phyloP scores from a whole-genome alignment of 208 protist genomes.

The Trypanosoma rangeli region DNA sequence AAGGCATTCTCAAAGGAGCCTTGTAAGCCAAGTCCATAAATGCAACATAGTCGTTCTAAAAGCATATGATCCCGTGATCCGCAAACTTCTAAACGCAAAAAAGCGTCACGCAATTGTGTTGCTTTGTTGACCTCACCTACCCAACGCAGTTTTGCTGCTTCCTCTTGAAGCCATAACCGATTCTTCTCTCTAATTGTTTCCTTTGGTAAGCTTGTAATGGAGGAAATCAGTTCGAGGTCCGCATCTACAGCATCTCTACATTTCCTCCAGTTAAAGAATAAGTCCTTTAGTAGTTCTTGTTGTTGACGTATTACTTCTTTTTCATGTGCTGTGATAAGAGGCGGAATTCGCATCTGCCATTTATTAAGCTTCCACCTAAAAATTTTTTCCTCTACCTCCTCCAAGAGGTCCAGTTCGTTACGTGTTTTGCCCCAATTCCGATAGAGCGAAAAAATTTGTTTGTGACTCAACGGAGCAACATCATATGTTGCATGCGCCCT shows the following conservation, averaged over 20 bases:
- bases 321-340: slow-evolving; percentile 37
- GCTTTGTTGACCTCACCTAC: slow-evolving; percentile 82
- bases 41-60: slow-evolving; percentile 77
- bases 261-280: slow-evolving; percentile 48
- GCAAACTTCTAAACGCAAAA: slow-evolving; percentile 74
- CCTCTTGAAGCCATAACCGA: slow-evolving; percentile 76
- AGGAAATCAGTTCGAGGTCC: slow-evolving; percentile 51
- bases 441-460: slow-evolving; percentile 39
- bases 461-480: slow-evolving; percentile 40
- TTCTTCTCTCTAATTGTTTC: slow-evolving; percentile 60
- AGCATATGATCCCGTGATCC: slow-evolving; percentile 67
- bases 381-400: slow-evolving; percentile 57
- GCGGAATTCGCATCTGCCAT: slow-evolving; percentile 83
- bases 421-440: not conserved
- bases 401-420: slow-evolving; percentile 47
- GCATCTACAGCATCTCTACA: slow-evolving; percentile 36
- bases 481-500: slow-evolving; percentile 65
- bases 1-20: slow-evolving; percentile 82
- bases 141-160: slow-evolving; percentile 77
- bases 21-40: slow-evolving; percentile 76
- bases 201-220: slow-evolving; percentile 42
- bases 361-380: slow-evolving; percentile 78
- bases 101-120: slow-evolving; percentile 77
- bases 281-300: slow-evolving; percentile 63
- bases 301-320: slow-evolving; percentile 62